A percentile compares a stretch with the other conserved stretches of the same genome.
Evolutionary conservation across 2,329 filamentous ascomycete genomes (phyloP).

Genomic region (Helotiales sp.): DNA sequence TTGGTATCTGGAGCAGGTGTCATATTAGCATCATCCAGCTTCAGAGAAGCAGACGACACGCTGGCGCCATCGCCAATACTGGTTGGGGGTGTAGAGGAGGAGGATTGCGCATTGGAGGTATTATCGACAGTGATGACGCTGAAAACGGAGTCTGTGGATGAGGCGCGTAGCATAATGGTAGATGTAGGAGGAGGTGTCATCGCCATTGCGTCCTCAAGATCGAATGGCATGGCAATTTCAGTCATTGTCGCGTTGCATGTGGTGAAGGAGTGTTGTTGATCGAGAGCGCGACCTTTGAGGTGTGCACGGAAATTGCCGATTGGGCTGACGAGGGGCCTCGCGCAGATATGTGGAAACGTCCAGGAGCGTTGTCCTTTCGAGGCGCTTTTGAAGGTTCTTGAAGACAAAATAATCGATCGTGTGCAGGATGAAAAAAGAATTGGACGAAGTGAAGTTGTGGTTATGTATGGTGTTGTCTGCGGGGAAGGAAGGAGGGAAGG

Average conservation of each 20-base stretch:
- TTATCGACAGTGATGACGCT: slow-evolving; percentile 40
- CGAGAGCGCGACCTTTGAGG: slow-evolving; percentile 9
- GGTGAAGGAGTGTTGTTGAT: slow-evolving; percentile 10
- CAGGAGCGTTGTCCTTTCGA: background rate
- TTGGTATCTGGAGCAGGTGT: slow-evolving; percentile 27
- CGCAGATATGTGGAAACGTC: background rate
- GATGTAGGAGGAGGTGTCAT: slow-evolving; percentile 24
- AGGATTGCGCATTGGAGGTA: slow-evolving; percentile 38
- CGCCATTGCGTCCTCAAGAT: slow-evolving; percentile 32
- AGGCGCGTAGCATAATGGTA: slow-evolving; percentile 34
- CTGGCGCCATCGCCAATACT: slow-evolving; percentile 67
- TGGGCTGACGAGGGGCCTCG: background rate
- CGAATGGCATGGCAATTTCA: slow-evolving; percentile 32
- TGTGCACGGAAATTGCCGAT: slow-evolving; percentile 17
- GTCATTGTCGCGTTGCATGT: slow-evolving; percentile 25
- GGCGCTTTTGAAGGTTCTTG: background rate
- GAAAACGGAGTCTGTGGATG: slow-evolving; percentile 37
- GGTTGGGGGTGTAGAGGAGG: slow-evolving; percentile 63
- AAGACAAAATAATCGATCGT: background rate
- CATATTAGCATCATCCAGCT: slow-evolving; percentile 31
- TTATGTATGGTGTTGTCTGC: slow-evolving; percentile 12
- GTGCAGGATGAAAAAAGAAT: background rate
- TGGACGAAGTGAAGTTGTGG: background rate
- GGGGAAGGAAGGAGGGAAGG: slow-evolving; percentile 11
- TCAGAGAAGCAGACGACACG: slow-evolving; percentile 53